Evolutionary conservation across 2,329 filamentous ascomycete genomes (phyloP), one percentile per base, ranked within the genome.

Genomic region (Samsoniella hepiali): DNA sequence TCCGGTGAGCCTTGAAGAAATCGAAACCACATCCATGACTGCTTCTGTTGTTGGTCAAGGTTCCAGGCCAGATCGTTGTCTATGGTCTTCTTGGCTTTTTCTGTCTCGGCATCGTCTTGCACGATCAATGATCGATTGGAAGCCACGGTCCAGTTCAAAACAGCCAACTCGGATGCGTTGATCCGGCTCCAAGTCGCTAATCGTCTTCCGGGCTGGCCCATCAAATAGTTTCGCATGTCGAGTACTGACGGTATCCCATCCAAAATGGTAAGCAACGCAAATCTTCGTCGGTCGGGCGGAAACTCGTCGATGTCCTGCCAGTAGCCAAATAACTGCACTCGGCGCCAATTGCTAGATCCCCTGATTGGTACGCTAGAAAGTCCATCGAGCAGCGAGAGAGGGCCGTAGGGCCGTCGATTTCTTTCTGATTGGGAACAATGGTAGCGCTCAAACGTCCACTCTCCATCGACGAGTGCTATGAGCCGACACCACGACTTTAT

Each of bases 1-100:
- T 96, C 91, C 0, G 92, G 92, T 0, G 91, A 89, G 9, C 93
- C 93, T 79, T 96, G 94, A 0, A 90, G 88, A 68, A 97, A 92
- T 34, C 91, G 85, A 70, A 97, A 97, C 73, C 97, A 93, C 63
- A 91, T 80, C 82, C 88, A 94, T 40, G 38, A 15, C 5, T 15
- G 38, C 9, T 15, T 13, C 2, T 55, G 60, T 4, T 76, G 79
- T 0, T 79, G 70, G 77, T 0, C 88, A 88, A 31, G 77, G 78
- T 44, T 5, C n/a, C 3, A 17, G 8, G 47, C 5, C 11, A 9
- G 3, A 95, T 82, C 11, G 80, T 81, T 78, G 76, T 70, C 63
- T 65, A 70, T 56, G 66, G 13, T 40, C 38, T 40, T 15, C 38
- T 15, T 40, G 11, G 3, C 38, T 40, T 40, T 63, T 10, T 63